phyloP scores from a whole-genome alignment of 2,329 filamentous ascomycete species.

The Trichophyton rubrum region DNA sequence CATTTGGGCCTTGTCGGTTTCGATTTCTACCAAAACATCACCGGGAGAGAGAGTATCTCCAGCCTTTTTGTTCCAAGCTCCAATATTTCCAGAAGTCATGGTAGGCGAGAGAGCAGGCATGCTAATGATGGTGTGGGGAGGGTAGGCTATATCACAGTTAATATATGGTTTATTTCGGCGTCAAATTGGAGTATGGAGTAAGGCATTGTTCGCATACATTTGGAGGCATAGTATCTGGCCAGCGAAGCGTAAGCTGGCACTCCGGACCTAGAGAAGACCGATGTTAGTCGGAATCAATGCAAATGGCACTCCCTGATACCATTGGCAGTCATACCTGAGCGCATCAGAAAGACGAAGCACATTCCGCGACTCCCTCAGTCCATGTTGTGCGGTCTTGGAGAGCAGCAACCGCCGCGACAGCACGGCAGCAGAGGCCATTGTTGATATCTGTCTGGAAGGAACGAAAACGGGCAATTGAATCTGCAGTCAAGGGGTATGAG shows the following conservation, averaged over 20 bases:
- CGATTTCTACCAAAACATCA: constrained; percentile 93
- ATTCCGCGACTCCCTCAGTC: constrained; percentile 35
- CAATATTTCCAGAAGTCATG: constrained; percentile 95
- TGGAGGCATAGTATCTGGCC: constrained; percentile 55
- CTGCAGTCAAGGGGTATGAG: not conserved
- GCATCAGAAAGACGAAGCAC: constrained; percentile 33
- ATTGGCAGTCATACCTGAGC: constrained; percentile 25
- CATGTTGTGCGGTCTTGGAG: constrained; percentile 25
- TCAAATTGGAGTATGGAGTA: constrained; percentile 10
- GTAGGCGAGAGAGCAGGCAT: constrained; percentile 98
- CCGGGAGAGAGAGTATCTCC: constrained; percentile 79
- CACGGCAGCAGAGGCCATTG: constrained; percentile 34
- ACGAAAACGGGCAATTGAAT: not conserved
- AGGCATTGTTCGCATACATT: constrained; percentile 40
- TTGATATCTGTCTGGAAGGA: not conserved
- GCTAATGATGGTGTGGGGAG: constrained; percentile 85
- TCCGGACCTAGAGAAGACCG: constrained; percentile 22
- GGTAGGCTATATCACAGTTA: constrained; percentile 55
- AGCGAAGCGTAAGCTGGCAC: constrained; percentile 47
- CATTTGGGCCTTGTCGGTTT: constrained; percentile 99
- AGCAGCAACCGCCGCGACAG: constrained; percentile 35
- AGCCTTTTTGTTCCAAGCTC: constrained; percentile 92
- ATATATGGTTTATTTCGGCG: constrained; percentile 1
- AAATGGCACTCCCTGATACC: not conserved
- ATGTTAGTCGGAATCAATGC: constrained; percentile 5